Evolutionary conservation across 768 basidiomycete species (phyloP).

Genomic region (Chalciporus chontae): DNA sequence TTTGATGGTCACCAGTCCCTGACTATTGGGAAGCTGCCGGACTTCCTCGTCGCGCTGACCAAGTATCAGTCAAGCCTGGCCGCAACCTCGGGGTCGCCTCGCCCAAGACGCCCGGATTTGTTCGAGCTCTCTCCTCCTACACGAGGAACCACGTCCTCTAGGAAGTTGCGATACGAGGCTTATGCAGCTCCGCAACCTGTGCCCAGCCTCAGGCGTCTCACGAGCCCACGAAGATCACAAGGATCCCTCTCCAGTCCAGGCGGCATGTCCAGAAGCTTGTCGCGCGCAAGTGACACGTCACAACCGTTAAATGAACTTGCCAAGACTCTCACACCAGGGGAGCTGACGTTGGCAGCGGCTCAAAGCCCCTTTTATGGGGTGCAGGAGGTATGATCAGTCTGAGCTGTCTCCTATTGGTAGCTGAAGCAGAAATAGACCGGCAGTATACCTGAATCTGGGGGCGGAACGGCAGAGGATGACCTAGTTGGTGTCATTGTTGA

Average conservation of each 20-base stretch:
- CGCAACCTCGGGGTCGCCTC: constrained; percentile 7
- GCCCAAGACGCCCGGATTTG: constrained; percentile 16
- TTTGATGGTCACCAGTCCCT: constrained; percentile 3
- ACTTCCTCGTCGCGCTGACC: constrained; percentile 56
- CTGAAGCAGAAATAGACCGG: constrained; percentile 14
- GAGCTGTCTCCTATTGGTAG: not conserved
- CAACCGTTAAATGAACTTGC: constrained; percentile 25
- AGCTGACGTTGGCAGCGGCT: constrained; percentile 26
- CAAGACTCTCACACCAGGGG: constrained; percentile 30
- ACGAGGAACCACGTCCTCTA: constrained; percentile 31
- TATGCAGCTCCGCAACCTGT: constrained; percentile 60
- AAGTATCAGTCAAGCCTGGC: constrained; percentile 21
- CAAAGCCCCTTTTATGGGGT: constrained; percentile 10
- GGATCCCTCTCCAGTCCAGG: constrained; percentile 37
- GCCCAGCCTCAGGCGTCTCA: constrained; percentile 39
- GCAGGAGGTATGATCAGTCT: constrained; percentile 17
- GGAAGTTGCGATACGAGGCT: constrained; percentile 63
- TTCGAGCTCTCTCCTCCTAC: constrained; percentile 20
- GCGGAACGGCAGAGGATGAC: constrained; percentile 11
- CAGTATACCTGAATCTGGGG: not conserved
- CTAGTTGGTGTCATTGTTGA: constrained; percentile 15
- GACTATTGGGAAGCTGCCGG: constrained; percentile 55
- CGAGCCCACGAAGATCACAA: constrained; percentile 29
- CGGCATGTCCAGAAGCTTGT: constrained; percentile 31
- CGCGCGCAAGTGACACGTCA: constrained; percentile 20